These are phyloP conservation scores for Calonectria pseudoreteaudii DNA, from an alignment of 2,329 filamentous ascomycete species.

Conservation along the genomic window DNA sequence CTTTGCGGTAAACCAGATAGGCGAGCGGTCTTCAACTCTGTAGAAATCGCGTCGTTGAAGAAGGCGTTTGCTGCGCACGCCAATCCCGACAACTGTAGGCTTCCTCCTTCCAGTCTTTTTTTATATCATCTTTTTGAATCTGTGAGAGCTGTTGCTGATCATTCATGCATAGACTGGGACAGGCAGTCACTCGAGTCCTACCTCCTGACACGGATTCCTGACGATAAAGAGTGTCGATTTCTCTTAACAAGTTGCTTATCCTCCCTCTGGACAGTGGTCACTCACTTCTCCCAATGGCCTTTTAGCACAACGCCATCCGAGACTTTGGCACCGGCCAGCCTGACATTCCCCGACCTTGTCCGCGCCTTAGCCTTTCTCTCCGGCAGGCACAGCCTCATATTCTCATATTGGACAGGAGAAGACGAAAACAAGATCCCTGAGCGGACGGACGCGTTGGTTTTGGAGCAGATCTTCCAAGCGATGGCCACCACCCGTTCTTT, in stretches of 20 bases:
- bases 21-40: background rate
- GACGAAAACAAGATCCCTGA: background rate
- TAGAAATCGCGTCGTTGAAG: background rate
- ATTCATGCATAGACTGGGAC: background rate
- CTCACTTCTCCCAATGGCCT: background rate
- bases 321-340: background rate
- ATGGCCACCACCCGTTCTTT: background rate
- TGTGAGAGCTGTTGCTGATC: background rate
- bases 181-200: background rate
- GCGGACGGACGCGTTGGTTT: background rate
- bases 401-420: background rate
- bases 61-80: background rate
- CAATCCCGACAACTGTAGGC: background rate
- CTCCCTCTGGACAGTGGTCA: background rate
- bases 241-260: background rate
- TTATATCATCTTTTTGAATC: background rate
- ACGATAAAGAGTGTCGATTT: background rate
- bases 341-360: background rate
- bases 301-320: background rate
- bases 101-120: background rate
- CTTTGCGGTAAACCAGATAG: background rate
- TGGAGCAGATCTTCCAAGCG: background rate
- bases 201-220: background rate
- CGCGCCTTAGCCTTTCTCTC: background rate
- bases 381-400: background rate